Evolutionary conservation across 192 early-diverging fungal genomes (phyloP).

Genomic region (Bifiguratus adelaidae): DNA sequence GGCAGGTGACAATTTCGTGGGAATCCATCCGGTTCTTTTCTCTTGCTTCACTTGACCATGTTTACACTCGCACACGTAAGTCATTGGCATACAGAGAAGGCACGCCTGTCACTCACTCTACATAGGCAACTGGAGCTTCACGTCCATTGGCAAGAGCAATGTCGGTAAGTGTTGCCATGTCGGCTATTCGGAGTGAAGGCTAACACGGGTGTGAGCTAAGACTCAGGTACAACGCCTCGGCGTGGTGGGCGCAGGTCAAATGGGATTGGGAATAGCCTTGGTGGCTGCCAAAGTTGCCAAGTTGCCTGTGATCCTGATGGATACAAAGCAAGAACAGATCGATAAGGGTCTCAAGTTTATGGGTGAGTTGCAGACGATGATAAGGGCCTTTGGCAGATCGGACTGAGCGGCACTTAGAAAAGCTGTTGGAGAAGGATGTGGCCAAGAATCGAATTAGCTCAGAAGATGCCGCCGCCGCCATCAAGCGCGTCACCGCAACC

Average conservation of each 20-base stretch:
- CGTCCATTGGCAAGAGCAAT: too few relatives aligned
- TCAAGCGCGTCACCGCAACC: slow-evolving; percentile 51
- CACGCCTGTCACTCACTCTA: too few relatives aligned
- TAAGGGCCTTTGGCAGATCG: background rate
- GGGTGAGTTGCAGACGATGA: slow-evolving; percentile 25
- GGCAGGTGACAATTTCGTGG: too few relatives aligned
- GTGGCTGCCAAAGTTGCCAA: slow-evolving; percentile 80
- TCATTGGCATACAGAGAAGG: too few relatives aligned
- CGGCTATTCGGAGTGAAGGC: too few relatives aligned
- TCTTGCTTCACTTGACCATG: too few relatives aligned
- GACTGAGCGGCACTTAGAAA: slow-evolving; percentile 35
- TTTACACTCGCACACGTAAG: too few relatives aligned
- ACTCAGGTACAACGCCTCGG: slow-evolving; percentile 64
- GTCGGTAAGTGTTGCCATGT: too few relatives aligned
- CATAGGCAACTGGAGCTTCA: too few relatives aligned
- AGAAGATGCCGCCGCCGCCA: slow-evolving; percentile 52
- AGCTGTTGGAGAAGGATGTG: slow-evolving; percentile 82
- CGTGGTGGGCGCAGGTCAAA: slow-evolving; percentile 93
- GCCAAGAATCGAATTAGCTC: slow-evolving; percentile 78
- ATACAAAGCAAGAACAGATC: slow-evolving; percentile 66
- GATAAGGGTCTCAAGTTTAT: slow-evolving; percentile 76
- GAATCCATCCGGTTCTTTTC: too few relatives aligned
- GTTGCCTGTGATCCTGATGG: slow-evolving; percentile 69
- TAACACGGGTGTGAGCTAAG: too few relatives aligned
- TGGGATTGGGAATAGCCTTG: slow-evolving; percentile 87